Evolutionary conservation across 1,139 yeast genomes (phyloP).

Genomic region (Blastobotrys ciferrii): DNA sequence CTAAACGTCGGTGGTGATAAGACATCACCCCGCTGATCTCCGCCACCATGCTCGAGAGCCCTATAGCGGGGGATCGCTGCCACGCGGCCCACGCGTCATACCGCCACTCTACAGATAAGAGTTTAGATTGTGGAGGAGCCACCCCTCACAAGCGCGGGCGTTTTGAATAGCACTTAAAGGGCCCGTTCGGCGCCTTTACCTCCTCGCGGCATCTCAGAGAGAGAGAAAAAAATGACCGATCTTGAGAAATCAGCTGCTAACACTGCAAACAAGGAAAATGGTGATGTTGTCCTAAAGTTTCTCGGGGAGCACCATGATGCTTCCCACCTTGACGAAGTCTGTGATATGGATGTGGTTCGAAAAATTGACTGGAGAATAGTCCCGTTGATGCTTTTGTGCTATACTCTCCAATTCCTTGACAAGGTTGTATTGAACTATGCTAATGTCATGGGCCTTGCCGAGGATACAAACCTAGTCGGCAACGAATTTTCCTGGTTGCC

Average conservation of each 20-base stretch:
- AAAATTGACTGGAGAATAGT: conserved; percentile 56
- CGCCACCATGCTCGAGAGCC: not conserved
- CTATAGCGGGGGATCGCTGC: too few species aligned
- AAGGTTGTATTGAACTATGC: conserved; percentile 45
- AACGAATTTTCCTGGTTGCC: conserved; percentile 49
- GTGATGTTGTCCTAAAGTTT: conserved; percentile 6
- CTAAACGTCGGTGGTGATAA: not conserved
- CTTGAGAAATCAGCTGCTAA: conserved; percentile 6
- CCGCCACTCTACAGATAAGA: not conserved
- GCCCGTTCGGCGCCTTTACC: not conserved
- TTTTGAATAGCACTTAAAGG: not conserved
- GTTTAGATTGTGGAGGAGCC: not conserved
- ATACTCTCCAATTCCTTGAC: conserved; percentile 60
- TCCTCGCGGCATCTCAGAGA: not conserved
- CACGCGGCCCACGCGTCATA: not conserved
- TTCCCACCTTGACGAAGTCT: conserved; percentile 24
- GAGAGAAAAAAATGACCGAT: conserved; percentile 7
- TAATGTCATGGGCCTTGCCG: conserved; percentile 44
- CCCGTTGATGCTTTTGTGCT: conserved; percentile 40
- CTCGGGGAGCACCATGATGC: conserved; percentile 11
- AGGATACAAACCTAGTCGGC: conserved; percentile 40
- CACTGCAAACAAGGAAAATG: not conserved
- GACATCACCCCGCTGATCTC: not conserved
- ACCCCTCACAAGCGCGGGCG: not conserved
- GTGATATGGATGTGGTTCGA: conserved; percentile 41